These are phyloP conservation scores for Lachancea fermentati DNA, from an alignment of 805 yeast species.

Conservation along the genomic window DNA sequence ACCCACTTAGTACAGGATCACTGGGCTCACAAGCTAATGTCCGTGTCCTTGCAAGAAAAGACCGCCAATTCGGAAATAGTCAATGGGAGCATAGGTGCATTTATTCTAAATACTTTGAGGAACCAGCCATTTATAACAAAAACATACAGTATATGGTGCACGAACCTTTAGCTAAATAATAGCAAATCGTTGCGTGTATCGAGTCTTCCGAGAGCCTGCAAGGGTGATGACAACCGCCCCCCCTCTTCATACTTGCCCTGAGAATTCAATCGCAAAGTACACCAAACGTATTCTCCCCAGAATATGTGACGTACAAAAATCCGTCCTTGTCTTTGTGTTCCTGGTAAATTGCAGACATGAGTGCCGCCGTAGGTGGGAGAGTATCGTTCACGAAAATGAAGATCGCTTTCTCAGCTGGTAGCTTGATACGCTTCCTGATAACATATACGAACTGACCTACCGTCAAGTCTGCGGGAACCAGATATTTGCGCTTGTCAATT, in stretches of 20 bases:
- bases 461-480: conserved; percentile 92
- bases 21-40: no score
- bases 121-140: conserved; percentile 10
- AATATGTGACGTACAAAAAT: conserved; percentile 88
- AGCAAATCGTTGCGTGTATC: neutral
- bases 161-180: neutral
- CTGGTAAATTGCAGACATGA: conserved; percentile 90
- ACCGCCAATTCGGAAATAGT: no score
- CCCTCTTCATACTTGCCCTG: neutral
- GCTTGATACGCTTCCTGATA: conserved; percentile 89
- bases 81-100: no score
- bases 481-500: conserved; percentile 93
- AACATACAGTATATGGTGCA: neutral
- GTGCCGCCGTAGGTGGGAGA: conserved; percentile 95
- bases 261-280: neutral
- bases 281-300: conserved; percentile 98
- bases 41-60: no score
- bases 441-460: conserved; percentile 98
- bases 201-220: neutral
- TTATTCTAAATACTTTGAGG: conserved; percentile 2
- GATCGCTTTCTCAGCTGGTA: conserved; percentile 96
- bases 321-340: conserved; percentile 99
- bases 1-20: no score
- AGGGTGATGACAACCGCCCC: neutral
- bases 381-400: conserved; percentile 96